Evolutionary conservation across 768 basidiomycete genomes (phyloP).

Genomic region (Kwoniella newhampshirensis): DNA sequence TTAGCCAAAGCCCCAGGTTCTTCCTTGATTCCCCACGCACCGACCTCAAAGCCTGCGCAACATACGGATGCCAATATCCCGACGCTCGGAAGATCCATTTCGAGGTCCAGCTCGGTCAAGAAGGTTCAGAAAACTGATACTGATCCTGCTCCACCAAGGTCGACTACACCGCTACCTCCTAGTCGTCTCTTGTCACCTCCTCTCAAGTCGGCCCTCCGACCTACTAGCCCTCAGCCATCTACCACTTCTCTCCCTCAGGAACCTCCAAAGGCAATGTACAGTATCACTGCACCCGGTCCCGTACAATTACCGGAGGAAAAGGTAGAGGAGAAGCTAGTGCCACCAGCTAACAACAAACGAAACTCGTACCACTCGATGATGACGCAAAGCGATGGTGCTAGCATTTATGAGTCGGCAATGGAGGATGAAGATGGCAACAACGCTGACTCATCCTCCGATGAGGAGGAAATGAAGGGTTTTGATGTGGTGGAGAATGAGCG

Average conservation of each 20-base stretch:
- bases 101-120: constrained; percentile 22
- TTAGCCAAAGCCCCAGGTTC: constrained; percentile 46
- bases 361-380: constrained; percentile 34
- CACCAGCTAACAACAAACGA: constrained; percentile 24
- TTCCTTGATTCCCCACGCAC: constrained; percentile 30
- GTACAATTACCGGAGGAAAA: constrained; percentile 35
- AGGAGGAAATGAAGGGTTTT: constrained; percentile 41
- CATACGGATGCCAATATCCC: constrained; percentile 13
- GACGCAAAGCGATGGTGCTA: constrained; percentile 33
- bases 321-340: constrained; percentile 16
- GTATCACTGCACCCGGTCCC: constrained; percentile 47
- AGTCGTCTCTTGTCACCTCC: constrained; percentile 44
- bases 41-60: constrained; percentile 10
- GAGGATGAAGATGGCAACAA: constrained; percentile 37
- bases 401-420: constrained; percentile 48
- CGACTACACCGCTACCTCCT: constrained; percentile 45
- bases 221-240: constrained; percentile 37
- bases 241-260: constrained; percentile 17
- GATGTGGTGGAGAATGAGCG: constrained; percentile 49
- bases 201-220: constrained; percentile 48
- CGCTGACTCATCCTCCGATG: constrained; percentile 21
- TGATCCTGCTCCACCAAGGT: constrained; percentile 6
- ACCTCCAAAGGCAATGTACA: constrained; percentile 38
- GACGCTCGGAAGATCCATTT: constrained; percentile 22
- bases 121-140: constrained; percentile 10